phyloP scores from a whole-genome alignment of 345 rosid species.

The Cardamine occulta region DNA sequence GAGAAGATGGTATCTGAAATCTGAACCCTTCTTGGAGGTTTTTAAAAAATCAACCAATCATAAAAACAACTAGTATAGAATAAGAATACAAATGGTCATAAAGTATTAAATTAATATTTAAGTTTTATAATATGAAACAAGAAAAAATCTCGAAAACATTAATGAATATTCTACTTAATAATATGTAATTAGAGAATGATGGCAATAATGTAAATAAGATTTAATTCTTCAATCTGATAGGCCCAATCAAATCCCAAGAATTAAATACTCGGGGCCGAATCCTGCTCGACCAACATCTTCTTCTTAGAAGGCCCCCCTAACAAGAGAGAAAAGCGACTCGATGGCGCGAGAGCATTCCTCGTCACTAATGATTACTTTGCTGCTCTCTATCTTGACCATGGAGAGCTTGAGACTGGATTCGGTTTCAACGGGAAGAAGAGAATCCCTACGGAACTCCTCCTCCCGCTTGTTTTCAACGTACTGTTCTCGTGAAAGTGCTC shows the following conservation, averaged over 20 bases:
- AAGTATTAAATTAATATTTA: too few relatives aligned
- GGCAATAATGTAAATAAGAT: background rate
- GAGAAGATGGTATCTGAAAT: slow-evolving; percentile 41
- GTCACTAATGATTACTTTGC: background rate
- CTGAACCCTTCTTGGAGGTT: too few relatives aligned
- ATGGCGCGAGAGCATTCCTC: background rate
- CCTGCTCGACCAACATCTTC: background rate
- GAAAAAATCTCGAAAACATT: too few relatives aligned
- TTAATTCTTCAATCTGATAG: background rate
- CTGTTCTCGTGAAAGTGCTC: too few relatives aligned
- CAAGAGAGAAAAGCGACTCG: too few relatives aligned
- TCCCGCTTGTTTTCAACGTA: background rate
- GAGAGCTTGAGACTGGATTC: background rate
- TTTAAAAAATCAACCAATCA: too few relatives aligned
- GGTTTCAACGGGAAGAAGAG: background rate
- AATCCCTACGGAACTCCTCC: background rate
- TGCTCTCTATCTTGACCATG: background rate
- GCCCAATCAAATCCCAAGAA: background rate
- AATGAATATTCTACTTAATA: too few relatives aligned
- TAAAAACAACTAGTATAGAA: too few relatives aligned
- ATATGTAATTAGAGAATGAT: too few relatives aligned
- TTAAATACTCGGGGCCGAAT: background rate
- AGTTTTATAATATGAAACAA: too few relatives aligned
- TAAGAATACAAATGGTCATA: too few relatives aligned
- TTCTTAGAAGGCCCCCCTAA: background rate